Percentiles rank a stretch among this genome's conserved stretches.
phyloP scores from a whole-genome alignment of 176 grass and related monocot genomes.

The Puya raimondii region DNA sequence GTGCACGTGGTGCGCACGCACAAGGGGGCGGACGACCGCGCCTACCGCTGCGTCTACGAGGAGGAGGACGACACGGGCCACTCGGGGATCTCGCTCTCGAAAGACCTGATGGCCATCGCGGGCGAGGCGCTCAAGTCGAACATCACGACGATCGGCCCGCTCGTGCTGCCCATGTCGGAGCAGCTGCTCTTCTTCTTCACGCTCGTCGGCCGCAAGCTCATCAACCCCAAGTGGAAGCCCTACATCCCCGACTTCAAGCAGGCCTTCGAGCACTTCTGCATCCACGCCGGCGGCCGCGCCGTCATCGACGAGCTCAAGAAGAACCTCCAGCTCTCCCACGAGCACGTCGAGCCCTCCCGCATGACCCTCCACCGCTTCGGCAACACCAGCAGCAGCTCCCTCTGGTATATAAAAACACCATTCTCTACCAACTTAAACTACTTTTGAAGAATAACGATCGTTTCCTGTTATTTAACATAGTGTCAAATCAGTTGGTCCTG shows the following conservation, averaged over 20 bases:
- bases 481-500: no score
- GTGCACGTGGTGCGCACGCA: slow-evolving; percentile 78
- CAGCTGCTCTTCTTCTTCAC: slow-evolving; percentile 91
- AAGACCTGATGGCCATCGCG: slow-evolving; percentile 93
- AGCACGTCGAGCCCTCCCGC: slow-evolving; percentile 82
- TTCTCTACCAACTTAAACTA: no score
- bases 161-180: slow-evolving; percentile 86
- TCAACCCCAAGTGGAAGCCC: slow-evolving; percentile 58
- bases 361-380: slow-evolving; percentile 92
- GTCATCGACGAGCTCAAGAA: slow-evolving; percentile 90
- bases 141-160: slow-evolving; percentile 84
- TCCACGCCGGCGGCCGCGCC: slow-evolving; percentile 75
- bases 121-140: slow-evolving; percentile 89
- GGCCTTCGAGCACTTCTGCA: slow-evolving; percentile 92
- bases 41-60: slow-evolving; percentile 79
- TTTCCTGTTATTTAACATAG: no score
- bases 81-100: slow-evolving; percentile 80
- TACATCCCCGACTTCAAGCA: slow-evolving; percentile 96
- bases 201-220: slow-evolving; percentile 59
- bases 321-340: slow-evolving; percentile 66
- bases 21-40: slow-evolving; percentile 76
- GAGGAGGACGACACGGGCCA: slow-evolving; percentile 69
- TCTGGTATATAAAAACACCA: slow-evolving; percentile 26
- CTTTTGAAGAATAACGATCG: no score
- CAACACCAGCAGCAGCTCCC: slow-evolving; percentile 89